Base-by-base conservation (phyloP, 2,329 filamentous ascomycete species). In the Huntiella decipiens region DNA sequence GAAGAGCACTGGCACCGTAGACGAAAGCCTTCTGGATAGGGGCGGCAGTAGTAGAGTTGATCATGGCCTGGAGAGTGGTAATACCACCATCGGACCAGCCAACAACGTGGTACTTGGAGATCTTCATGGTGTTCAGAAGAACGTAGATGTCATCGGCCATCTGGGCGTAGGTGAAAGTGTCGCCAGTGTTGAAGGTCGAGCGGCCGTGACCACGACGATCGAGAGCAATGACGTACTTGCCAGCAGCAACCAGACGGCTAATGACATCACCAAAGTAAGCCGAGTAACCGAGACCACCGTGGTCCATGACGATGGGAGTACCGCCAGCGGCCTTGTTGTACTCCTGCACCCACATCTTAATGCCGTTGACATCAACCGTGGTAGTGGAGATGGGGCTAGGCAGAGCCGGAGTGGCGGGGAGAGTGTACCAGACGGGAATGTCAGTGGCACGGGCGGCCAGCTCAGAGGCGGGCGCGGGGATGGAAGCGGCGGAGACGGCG, bases 61-160 rank as follows among this genome's bases (percentile, higher is more conserved):
- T 53, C 17, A 65, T 57, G 5, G 56, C 58, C 3, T 60, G 53
- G 4, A 64, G 56, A 1, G 61, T 61, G 4, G 60, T 61, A 15
- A 58, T 58, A 33, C 57, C 62, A 36, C 62, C 62, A 45, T 66
- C 63, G 6, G 60, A 63, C 63, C 62, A 65, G 19, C 62, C 62
- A 4, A 64, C 59, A 19, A 61, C 56, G 47, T 58, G 55, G 51
- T 60, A 60, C 45, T 53, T 46, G 3, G 39, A 45, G 2, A 64
- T 53, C 1, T 58, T 57, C 4, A 55, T 51, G 1, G 52, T 35
- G 4, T 54, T 52, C 3, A 65, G 56, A 37, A 61, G 55, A 4
- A 50, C 56, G 22, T 57, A 51, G 4, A 58, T 60, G 36, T 66
- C 62, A 17, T 53, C 47, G 15, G 61, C 61, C 51, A 63, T 63